Evolutionary conservation across 169 alveolate species (phyloP).

Genomic region (Plasmodium gallinaceum): DNA sequence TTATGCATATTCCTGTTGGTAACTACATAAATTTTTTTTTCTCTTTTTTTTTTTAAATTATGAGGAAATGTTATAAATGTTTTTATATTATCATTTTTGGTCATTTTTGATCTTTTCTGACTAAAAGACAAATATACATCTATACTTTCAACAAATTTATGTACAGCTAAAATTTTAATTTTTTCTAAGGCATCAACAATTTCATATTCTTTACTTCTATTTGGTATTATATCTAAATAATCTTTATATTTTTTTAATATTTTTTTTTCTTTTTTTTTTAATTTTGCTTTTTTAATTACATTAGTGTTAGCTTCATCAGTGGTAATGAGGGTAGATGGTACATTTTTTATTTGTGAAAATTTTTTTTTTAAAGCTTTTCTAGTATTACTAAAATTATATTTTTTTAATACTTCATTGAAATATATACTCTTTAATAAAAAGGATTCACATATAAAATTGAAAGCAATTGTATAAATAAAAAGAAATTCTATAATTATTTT

Average conservation of each 20-base stretch:
- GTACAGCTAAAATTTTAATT: conserved; percentile 72
- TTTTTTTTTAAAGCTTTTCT: neutral
- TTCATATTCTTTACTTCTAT: conserved; percentile 36
- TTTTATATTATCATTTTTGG: conserved; percentile 73
- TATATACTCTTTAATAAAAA: conserved; percentile 18
- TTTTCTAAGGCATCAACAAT: conserved; percentile 64
- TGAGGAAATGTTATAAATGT: conserved; percentile 75
- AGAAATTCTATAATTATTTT: conserved; percentile 42
- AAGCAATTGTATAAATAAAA: conserved; percentile 13
- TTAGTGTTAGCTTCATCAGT: neutral
- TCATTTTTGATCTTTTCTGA: conserved; percentile 64
- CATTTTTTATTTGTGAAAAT: neutral
- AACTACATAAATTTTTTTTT: conserved; percentile 61
- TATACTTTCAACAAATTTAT: conserved; percentile 73
- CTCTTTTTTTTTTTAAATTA: conserved; percentile 71
- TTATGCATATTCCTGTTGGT: conserved; percentile 31
- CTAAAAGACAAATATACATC: conserved; percentile 71
- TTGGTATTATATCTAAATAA: conserved; percentile 56
- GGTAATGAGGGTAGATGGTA: neutral
- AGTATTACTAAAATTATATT: neutral
- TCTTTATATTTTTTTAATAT: conserved; percentile 69
- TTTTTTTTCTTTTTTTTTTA: conserved; percentile 71
- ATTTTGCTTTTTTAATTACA: conserved; percentile 23
- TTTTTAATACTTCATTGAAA: conserved; percentile 9
- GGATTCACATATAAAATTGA: neutral